phyloP scores from a whole-genome alignment of 1,139 yeast species.

The Magnusiomyces ingens region DNA sequence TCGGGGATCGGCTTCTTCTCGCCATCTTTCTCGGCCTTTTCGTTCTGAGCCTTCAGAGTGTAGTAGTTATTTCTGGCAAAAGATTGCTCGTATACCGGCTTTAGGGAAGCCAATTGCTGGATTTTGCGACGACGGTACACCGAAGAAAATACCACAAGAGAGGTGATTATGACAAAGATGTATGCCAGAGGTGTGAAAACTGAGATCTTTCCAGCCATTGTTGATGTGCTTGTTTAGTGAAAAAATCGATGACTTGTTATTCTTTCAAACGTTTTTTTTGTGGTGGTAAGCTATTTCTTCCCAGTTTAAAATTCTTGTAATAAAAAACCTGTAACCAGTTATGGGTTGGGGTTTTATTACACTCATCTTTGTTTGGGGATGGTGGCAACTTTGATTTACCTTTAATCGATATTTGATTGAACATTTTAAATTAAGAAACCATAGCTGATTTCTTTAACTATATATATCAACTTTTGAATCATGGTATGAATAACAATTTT shows the following conservation, averaged over 20 bases:
- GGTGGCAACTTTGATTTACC: neutral
- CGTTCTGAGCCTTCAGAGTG: constrained; percentile 42
- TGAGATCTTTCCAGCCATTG: constrained; percentile 46
- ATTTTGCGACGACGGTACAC: constrained; percentile 59
- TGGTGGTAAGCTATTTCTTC: neutral
- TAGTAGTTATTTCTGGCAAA: constrained; percentile 54
- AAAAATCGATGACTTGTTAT: neutral
- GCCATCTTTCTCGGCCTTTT: constrained; percentile 22
- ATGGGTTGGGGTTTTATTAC: neutral
- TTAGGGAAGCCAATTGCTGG: constrained; percentile 15
- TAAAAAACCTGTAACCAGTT: neutral
- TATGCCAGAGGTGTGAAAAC: constrained; percentile 80
- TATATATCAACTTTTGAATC: neutral
- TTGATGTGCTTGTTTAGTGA: neutral
- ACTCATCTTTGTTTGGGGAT: neutral
- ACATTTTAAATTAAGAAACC: neutral
- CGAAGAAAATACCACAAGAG: constrained; percentile 69
- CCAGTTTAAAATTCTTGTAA: neutral
- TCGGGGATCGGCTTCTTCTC: constrained; percentile 62
- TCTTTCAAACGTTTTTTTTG: neutral
- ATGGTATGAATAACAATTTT: constrained; percentile 1
- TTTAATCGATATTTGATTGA: too few species aligned
- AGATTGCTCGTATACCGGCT: constrained; percentile 11
- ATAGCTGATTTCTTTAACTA: neutral
- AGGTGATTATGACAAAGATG: constrained; percentile 60